A percentile compares a stretch with the other conserved stretches of the same genome.
phyloP scores from a whole-genome alignment of 768 basidiomycete species.

The Amanita rimosa region DNA sequence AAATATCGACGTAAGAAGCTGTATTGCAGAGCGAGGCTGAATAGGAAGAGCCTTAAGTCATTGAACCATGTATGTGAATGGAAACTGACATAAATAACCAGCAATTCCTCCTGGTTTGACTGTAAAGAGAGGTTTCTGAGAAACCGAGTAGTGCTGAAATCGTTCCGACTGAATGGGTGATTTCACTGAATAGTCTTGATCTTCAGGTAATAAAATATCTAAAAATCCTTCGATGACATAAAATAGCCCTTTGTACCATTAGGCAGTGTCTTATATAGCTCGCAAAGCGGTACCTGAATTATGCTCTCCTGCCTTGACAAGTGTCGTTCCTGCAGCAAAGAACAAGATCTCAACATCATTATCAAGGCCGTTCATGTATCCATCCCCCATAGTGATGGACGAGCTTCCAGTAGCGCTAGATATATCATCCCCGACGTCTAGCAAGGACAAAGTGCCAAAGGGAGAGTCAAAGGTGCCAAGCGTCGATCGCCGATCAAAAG shows the following conservation, averaged over 20 bases:
- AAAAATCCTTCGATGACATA: constrained; percentile 95
- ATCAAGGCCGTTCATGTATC: constrained; percentile 75
- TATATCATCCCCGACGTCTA: constrained; percentile 60
- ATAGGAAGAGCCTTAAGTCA: constrained; percentile 1
- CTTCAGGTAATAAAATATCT: constrained; percentile 72
- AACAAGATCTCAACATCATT: constrained; percentile 96
- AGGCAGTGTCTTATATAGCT: constrained; percentile 4
- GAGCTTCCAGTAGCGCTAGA: constrained; percentile 58
- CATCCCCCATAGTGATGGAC: constrained; percentile 34
- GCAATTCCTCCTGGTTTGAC: constrained; percentile 97
- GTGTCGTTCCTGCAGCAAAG: constrained; percentile 75
- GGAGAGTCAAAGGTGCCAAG: constrained; percentile 45
- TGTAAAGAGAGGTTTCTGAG: constrained; percentile 75
- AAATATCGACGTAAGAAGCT: constrained; percentile 93
- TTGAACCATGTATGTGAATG: background rate
- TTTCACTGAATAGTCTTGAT: constrained; percentile 13
- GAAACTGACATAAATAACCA: constrained; percentile 71
- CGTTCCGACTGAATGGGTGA: constrained; percentile 10
- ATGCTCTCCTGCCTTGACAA: constrained; percentile 84
- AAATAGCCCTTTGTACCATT: constrained; percentile 50
- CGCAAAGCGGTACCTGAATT: constrained; percentile 50
- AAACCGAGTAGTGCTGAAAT: constrained; percentile 16
- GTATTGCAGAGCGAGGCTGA: constrained; percentile 83
- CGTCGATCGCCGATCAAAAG: constrained; percentile 28
- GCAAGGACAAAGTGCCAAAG: constrained; percentile 62